phyloP scores from a whole-genome alignment of 305 asterid genomes.

The Ajuga reptans region DNA sequence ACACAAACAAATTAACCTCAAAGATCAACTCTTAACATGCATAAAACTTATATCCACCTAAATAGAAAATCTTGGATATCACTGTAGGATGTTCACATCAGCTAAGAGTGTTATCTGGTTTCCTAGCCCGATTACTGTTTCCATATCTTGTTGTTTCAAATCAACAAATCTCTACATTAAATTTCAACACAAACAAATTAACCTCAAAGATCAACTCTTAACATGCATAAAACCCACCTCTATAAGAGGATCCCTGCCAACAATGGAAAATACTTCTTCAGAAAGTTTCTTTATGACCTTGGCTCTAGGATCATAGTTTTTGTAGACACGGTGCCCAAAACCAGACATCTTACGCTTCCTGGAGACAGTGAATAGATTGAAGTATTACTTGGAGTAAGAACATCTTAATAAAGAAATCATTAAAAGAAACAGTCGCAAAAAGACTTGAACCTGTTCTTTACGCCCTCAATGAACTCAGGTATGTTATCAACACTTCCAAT shows the following conservation, averaged over 20 bases:
- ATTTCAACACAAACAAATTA: neutral
- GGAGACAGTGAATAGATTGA: slow-evolving; percentile 8
- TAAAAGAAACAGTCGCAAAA: neutral
- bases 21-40: neutral
- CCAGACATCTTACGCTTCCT: slow-evolving; percentile 99
- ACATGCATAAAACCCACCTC: slow-evolving; percentile 48
- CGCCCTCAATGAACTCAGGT: slow-evolving; percentile 94
- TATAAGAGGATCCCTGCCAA: slow-evolving; percentile 96
- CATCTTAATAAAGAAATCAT: neutral
- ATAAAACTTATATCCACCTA: slow-evolving; percentile 58
- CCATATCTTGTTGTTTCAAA: neutral
- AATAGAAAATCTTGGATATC: neutral
- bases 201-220: neutral
- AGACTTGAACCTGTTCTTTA: slow-evolving; percentile 65
- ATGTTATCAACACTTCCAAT: slow-evolving; percentile 85
- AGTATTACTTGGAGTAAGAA: neutral
- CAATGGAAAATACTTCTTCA: slow-evolving; percentile 95
- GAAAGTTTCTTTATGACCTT: slow-evolving; percentile 90
- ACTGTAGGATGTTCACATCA: neutral
- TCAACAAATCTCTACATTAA: neutral
- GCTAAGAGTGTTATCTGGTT: neutral
- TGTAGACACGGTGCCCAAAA: slow-evolving; percentile 98
- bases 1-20: neutral
- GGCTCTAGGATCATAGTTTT: slow-evolving; percentile 96
- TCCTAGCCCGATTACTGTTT: neutral